Percentiles rank a stretch among this genome's conserved stretches.
phyloP scores from a whole-genome alignment of 495 filamentous ascomycete species.

The Rhypophila decipiens region DNA sequence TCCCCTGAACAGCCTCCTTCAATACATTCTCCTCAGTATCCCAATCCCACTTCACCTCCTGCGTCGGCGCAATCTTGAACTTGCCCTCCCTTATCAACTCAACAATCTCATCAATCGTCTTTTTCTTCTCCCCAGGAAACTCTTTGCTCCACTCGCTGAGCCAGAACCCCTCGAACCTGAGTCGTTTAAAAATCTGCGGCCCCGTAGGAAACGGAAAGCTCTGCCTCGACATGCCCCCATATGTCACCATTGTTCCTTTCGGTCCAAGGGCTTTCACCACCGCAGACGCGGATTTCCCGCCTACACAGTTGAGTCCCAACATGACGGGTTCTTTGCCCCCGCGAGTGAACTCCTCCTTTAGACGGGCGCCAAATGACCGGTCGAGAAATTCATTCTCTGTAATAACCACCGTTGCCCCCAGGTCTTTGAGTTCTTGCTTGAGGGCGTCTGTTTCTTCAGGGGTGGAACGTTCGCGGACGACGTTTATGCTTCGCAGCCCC shows the following conservation, averaged over 20 bases:
- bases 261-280: slow-evolving; percentile 62
- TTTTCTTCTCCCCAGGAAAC: slow-evolving; percentile 65
- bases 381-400: slow-evolving; percentile 65
- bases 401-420: slow-evolving; percentile 78
- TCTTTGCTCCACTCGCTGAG: slow-evolving; percentile 80
- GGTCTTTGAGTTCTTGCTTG: slow-evolving; percentile 58
- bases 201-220: slow-evolving; percentile 71
- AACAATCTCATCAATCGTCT: slow-evolving; percentile 75
- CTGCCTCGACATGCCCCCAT: slow-evolving; percentile 89
- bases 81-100: slow-evolving; percentile 63
- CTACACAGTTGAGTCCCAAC: slow-evolving; percentile 88
- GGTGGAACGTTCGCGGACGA: slow-evolving; percentile 63
- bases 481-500: slow-evolving; percentile 83
- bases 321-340: slow-evolving; percentile 61
- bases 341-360: slow-evolving; percentile 54
- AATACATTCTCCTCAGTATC: slow-evolving; percentile 64
- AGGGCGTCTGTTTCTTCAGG: slow-evolving; percentile 57
- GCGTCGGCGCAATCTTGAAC: slow-evolving; percentile 75
- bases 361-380: slow-evolving; percentile 52
- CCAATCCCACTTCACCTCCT: slow-evolving; percentile 74
- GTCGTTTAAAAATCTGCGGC: slow-evolving; percentile 82
- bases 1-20: slow-evolving; percentile 68
- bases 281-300: slow-evolving; percentile 71
- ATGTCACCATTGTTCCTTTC: slow-evolving; percentile 76
- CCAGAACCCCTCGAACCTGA: slow-evolving; percentile 90